These are phyloP conservation scores for Scleromitrula shiraiana DNA, from an alignment of 2,329 filamentous ascomycete genomes.

Conservation along the genomic window DNA sequence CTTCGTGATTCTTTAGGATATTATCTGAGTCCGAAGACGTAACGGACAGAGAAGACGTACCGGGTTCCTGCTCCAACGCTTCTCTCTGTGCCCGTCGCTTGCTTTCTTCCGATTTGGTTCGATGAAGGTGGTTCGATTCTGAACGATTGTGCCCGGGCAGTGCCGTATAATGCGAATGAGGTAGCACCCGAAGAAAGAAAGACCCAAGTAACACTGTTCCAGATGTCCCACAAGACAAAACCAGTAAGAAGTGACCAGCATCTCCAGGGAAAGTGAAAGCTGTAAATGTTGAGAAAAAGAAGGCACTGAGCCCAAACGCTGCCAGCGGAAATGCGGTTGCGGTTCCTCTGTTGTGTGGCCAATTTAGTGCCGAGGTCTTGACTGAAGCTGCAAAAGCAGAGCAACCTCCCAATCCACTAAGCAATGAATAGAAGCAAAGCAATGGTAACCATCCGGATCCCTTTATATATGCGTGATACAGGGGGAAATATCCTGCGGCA, in stretches of 20 bases:
- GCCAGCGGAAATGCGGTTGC: constrained; percentile 90
- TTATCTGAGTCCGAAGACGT: constrained; percentile 25
- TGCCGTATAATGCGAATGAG: constrained; percentile 40
- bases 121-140: constrained; percentile 32
- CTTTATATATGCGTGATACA: constrained; percentile 68
- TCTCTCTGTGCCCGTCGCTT: constrained; percentile 33
- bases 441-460: constrained; percentile 51
- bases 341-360: constrained; percentile 82
- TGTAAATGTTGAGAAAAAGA: constrained; percentile 85
- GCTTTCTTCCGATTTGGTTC: constrained; percentile 39
- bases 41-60: constrained; percentile 46
- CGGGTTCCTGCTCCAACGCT: constrained; percentile 45
- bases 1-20: constrained; percentile 26
- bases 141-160: constrained; percentile 32
- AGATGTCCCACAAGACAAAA: constrained; percentile 75
- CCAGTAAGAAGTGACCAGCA: constrained; percentile 70
- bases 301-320: constrained; percentile 88
- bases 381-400: constrained; percentile 83
- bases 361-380: constrained; percentile 83
- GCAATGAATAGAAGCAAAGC: constrained; percentile 75
- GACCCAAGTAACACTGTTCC: constrained; percentile 67
- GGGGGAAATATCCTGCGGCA: constrained; percentile 74
- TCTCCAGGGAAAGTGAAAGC: constrained; percentile 73
- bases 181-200: constrained; percentile 75
- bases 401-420: constrained; percentile 84